Evolutionary conservation across 1,139 yeast species (phyloP).

Genomic region (Suhomyces taliae): DNA sequence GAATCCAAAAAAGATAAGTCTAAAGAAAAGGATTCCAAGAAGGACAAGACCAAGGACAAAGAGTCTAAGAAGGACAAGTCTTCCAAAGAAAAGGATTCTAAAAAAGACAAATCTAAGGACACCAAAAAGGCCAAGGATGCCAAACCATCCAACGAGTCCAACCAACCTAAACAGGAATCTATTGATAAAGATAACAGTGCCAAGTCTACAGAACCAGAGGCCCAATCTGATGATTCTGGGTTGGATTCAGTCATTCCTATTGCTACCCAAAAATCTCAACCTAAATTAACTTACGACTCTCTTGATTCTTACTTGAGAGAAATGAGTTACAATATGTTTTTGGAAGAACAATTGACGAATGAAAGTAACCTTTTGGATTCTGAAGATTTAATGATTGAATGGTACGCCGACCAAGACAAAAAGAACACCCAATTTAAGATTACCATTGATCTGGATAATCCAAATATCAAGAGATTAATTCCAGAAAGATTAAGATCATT

Average conservation of each 20-base stretch:
- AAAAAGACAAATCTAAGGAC: not conserved
- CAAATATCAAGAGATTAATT: constrained; percentile 42
- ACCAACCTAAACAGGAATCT: not conserved
- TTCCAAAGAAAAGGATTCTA: not conserved
- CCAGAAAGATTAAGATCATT: constrained; percentile 40
- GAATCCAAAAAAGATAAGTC: not conserved
- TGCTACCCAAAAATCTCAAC: constrained; percentile 13
- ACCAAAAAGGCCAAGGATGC: not conserved
- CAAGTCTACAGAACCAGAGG: not conserved
- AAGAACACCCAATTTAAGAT: constrained; percentile 41
- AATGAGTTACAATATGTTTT: constrained; percentile 59
- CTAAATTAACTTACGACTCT: constrained; percentile 49
- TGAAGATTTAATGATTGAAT: constrained; percentile 44
- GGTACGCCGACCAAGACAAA: constrained; percentile 52
- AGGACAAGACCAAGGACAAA: not conserved
- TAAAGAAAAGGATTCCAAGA: not conserved
- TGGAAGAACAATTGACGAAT: constrained; percentile 58
- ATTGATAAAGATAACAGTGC: not conserved
- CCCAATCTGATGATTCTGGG: not conserved
- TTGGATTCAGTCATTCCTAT: not conserved
- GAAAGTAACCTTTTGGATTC: constrained; percentile 36
- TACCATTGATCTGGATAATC: constrained; percentile 37
- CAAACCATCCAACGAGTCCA: not conserved
- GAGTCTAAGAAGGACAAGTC: too few relatives aligned
- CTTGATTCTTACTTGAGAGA: constrained; percentile 56